Evolutionary conservation across 176 grass and related monocot genomes (phyloP).

Genomic region (Thinopyrum elongatum): DNA sequence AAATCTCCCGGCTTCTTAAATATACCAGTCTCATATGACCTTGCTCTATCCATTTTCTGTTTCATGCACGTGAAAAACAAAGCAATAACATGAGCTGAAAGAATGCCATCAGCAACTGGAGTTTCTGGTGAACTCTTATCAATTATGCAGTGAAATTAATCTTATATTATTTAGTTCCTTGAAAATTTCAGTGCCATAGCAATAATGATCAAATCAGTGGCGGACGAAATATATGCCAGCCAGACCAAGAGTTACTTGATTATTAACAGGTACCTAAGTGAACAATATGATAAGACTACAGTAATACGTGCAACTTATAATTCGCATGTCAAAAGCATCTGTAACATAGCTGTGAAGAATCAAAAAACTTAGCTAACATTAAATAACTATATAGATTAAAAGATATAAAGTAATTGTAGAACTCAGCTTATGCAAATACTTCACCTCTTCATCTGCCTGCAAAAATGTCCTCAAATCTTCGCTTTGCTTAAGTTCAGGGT

Average conservation of each 20-base stretch:
- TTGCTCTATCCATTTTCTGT: slow-evolving; percentile 97
- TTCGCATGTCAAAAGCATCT: neutral
- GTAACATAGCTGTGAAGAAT: neutral
- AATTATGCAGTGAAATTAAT: neutral
- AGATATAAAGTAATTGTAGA: neutral
- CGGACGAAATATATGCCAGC: neutral
- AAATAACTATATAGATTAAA: neutral
- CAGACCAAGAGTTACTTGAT: neutral
- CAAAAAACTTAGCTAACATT: neutral
- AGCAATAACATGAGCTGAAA: slow-evolving; percentile 17
- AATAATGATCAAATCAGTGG: neutral
- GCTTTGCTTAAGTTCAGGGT: slow-evolving; percentile 87
- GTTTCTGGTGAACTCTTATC: neutral
- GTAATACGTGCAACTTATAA: neutral
- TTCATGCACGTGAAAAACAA: slow-evolving; percentile 29
- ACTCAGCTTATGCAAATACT: neutral
- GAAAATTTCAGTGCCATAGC: neutral
- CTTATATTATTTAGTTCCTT: neutral
- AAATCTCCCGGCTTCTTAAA: slow-evolving; percentile 92
- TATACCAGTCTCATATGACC: slow-evolving; percentile 80
- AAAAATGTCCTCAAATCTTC: slow-evolving; percentile 89
- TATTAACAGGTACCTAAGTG: neutral
- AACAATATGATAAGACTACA: neutral
- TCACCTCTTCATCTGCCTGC: slow-evolving; percentile 98
- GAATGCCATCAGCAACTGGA: neutral